These are phyloP conservation scores for Pontederia paniculata DNA, from an alignment of 176 grass and related monocot genomes.

Conservation along the genomic window DNA sequence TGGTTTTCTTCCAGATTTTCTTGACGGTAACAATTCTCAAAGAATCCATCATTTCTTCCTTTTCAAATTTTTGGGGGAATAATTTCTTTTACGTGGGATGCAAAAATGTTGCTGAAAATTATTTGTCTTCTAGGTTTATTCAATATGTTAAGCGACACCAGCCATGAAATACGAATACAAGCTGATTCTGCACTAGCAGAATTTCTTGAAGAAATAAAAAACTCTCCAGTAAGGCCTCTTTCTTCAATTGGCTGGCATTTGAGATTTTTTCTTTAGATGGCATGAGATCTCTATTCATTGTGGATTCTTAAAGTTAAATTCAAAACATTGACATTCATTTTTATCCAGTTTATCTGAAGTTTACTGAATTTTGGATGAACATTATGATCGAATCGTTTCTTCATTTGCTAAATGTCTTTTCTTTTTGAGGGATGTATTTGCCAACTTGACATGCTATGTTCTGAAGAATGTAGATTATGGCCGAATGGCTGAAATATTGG, in stretches of 20 bases:
- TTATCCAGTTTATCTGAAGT: no score
- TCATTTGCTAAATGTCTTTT: no score
- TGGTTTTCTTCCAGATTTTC: conserved; percentile 99
- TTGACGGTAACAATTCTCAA: conserved; percentile 63
- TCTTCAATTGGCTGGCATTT: background rate
- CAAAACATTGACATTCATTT: no score
- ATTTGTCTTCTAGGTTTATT: conserved; percentile 56
- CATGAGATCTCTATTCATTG: background rate
- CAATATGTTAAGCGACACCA: conserved; percentile 96
- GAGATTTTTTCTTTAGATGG: background rate
- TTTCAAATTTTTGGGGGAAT: no score
- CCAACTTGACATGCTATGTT: conserved; percentile 19
- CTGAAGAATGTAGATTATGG: conserved; percentile 98
- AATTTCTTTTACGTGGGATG: conserved; percentile 11
- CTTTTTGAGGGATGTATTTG: background rate
- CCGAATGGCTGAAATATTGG: conserved; percentile 99
- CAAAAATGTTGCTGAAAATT: conserved; percentile 16
- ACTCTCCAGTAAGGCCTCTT: conserved; percentile 81
- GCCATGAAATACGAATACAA: conserved; percentile 96
- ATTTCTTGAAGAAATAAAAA: conserved; percentile 99
- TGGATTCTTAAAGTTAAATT: no score
- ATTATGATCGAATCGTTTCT: no score
- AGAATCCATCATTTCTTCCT: background rate
- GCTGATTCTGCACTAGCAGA: conserved; percentile 96
- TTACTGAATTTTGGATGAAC: no score